Conservation (phyloP, 1,139 yeast species). For the Pichia inconspicua region DNA sequence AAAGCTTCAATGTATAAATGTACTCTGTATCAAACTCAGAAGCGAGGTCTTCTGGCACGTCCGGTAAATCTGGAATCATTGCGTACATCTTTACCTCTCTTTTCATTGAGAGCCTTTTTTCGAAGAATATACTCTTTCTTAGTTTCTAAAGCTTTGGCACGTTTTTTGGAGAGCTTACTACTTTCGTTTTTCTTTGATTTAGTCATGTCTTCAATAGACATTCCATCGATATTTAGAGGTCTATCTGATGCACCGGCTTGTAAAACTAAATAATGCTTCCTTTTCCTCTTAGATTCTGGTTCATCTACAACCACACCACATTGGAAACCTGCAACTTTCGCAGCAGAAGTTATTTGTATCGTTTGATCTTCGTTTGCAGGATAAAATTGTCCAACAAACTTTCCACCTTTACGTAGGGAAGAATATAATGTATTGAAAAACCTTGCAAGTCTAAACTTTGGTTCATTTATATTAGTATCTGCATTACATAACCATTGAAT, state of each 20-base stretch:
- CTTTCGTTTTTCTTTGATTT: slow-evolving; percentile 31
- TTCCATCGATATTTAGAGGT: slow-evolving; percentile 66
- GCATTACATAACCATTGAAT: slow-evolving; percentile 99
- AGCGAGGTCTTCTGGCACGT: slow-evolving; percentile 81
- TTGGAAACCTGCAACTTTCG: slow-evolving; percentile 91
- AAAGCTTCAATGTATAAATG: too few species aligned
- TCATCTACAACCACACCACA: slow-evolving; percentile 94
- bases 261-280: slow-evolving; percentile 81
- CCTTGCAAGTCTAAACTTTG: slow-evolving; percentile 70
- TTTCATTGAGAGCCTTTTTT: slow-evolving; percentile 89
- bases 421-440: slow-evolving; percentile 89
- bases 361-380: slow-evolving; percentile 86
- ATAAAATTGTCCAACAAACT: slow-evolving; percentile 93
- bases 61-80: slow-evolving; percentile 89
- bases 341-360: slow-evolving; percentile 69
- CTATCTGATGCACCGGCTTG: slow-evolving; percentile 78
- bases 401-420: slow-evolving; percentile 84
- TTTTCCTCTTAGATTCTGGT: slow-evolving; percentile 86
- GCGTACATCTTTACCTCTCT: slow-evolving; percentile 85
- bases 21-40: slow-evolving; percentile 30
- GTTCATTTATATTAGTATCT: slow-evolving; percentile 74
- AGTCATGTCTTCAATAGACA: slow-evolving; percentile 55
- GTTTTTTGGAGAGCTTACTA: slow-evolving; percentile 41
- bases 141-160: slow-evolving; percentile 56
- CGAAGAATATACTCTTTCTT: slow-evolving; percentile 76